Percentiles rank a stretch among this genome's conserved stretches.
Conservation (phyloP, 192 early-diverging fungal species). For the Entomortierella beljakovae region DNA sequence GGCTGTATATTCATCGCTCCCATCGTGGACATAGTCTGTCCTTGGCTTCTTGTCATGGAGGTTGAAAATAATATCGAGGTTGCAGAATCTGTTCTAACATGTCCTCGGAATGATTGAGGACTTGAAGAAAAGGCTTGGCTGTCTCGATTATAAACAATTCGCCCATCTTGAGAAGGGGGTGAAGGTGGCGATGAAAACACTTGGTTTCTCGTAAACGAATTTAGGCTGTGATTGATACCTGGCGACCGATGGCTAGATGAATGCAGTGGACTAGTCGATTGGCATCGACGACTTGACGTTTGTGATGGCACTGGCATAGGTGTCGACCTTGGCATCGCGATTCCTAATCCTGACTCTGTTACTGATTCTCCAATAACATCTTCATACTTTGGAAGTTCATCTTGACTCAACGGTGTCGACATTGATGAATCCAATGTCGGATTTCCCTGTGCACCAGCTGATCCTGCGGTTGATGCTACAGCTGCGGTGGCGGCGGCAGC, state of each 20-base stretch:
- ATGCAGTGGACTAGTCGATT: constrained; percentile 6
- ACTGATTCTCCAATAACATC: constrained; percentile 28
- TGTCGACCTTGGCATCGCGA: constrained; percentile 22
- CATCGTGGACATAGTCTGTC: constrained; percentile 6
- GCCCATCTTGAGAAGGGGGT: background rate
- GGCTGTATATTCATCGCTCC: background rate
- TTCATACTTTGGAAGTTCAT: constrained; percentile 42
- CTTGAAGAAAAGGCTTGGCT: constrained; percentile 21
- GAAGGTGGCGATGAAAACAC: constrained; percentile 18
- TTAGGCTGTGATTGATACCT: constrained; percentile 16
- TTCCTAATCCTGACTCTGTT: constrained; percentile 14
- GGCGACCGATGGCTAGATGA: constrained; percentile 3
- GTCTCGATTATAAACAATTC: background rate
- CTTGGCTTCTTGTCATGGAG: constrained; percentile 17
- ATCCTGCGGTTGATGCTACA: background rate
- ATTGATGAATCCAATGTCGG: background rate
- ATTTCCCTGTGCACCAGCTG: background rate
- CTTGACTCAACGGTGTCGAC: too few relatives aligned
- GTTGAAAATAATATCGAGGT: constrained; percentile 30
- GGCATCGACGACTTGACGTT: constrained; percentile 1
- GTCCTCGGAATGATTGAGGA: constrained; percentile 12
- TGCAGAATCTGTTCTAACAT: constrained; percentile 6
- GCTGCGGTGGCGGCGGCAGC: constrained; percentile 29
- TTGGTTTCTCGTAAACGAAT: background rate
- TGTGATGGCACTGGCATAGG: constrained; percentile 23